Base-by-base conservation (phyloP, 768 basidiomycete genomes). In the Suillus subaureus region DNA sequence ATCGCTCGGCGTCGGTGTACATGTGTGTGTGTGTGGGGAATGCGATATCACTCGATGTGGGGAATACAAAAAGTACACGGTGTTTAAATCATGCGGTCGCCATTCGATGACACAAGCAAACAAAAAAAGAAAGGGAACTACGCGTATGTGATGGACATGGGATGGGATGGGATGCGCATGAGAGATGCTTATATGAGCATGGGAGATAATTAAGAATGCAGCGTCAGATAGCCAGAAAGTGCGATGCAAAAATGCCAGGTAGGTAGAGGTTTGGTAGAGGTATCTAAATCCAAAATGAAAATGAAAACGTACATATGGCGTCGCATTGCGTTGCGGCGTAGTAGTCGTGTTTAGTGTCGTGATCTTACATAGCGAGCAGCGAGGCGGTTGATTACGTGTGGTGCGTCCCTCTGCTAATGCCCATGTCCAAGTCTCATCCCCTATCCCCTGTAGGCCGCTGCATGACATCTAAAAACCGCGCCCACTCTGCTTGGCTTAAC, bases 401-500 rank as follows among this genome's bases (percentile, higher is more conserved):
- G 28, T 5, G 31, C 52, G 5, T 12, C 18, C 21, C 11, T 18
- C 31, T 31, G 18, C 52, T 9, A 18, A 54, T 51, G 16, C 51
- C 26, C 15, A 28, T 26, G 51, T 52, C 28, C 16, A 54, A 31
- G 52, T 54, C 28, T 52, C 26, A 54, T 54, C 57, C 57, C 69
- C 77, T 72, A 61, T 74, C 75, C 26, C 69, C 69, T 49, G 74
- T 64, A 63, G 81, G 75, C 18, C 86, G 84, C 71, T 87, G 82
- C 77, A 91, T 82, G 54, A 84, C 88, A 66, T 91, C 88, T 76
- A 92, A 77, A 72, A 86, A 85, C 65, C 82, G 81, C 47, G 79
- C 81, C 89, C 92, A 93, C 76, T 93, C 92, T 47, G 87, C 86
- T 69, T 90, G 88, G 64, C 86, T 90, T 72, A 93, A 90, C 43